Conservation (phyloP, 345 rosid species). For the Salix viminalis region DNA sequence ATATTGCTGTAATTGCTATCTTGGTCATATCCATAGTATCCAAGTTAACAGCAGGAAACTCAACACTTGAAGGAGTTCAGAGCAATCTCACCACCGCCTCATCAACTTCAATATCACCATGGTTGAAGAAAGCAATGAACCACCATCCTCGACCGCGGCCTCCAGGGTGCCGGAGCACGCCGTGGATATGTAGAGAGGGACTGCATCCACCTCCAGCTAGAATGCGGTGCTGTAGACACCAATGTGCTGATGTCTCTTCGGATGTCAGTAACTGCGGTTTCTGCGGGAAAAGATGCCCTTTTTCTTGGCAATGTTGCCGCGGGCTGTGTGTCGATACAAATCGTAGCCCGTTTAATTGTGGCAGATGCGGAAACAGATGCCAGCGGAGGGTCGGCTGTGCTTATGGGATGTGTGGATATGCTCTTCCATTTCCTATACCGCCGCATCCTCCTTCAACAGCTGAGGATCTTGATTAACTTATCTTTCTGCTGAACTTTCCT, state of each 20-base stretch:
- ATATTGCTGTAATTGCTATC: not conserved
- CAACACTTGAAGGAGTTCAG: not conserved
- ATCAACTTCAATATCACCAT: slow-evolving; percentile 20
- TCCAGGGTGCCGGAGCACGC: slow-evolving; percentile 33
- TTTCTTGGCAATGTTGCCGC: slow-evolving; percentile 43
- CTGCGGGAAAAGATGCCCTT: slow-evolving; percentile 42
- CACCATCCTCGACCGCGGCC: slow-evolving; percentile 11
- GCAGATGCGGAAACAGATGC: slow-evolving; percentile 45
- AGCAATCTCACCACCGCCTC: slow-evolving; percentile 6
- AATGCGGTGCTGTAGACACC: slow-evolving; percentile 47
- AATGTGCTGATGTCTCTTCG: slow-evolving; percentile 41
- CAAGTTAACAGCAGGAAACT: slow-evolving; percentile 8
- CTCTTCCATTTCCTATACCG: slow-evolving; percentile 10
- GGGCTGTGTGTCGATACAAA: slow-evolving; percentile 41
- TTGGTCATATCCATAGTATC: slow-evolving; percentile 3
- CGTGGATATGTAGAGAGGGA: slow-evolving; percentile 42
- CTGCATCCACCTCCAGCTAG: slow-evolving; percentile 11
- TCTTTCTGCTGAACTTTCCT: too few species aligned
- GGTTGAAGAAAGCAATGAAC: slow-evolving; percentile 32
- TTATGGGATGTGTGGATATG: slow-evolving; percentile 63
- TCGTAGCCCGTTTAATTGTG: slow-evolving; percentile 32
- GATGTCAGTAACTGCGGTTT: slow-evolving; percentile 45
- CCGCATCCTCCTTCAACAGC: not conserved
- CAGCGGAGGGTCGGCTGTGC: slow-evolving; percentile 27
- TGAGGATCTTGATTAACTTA: not conserved